Base-by-base conservation (phyloP, 352 stramenopile genomes). In the Blastocystis sp. region DNA sequence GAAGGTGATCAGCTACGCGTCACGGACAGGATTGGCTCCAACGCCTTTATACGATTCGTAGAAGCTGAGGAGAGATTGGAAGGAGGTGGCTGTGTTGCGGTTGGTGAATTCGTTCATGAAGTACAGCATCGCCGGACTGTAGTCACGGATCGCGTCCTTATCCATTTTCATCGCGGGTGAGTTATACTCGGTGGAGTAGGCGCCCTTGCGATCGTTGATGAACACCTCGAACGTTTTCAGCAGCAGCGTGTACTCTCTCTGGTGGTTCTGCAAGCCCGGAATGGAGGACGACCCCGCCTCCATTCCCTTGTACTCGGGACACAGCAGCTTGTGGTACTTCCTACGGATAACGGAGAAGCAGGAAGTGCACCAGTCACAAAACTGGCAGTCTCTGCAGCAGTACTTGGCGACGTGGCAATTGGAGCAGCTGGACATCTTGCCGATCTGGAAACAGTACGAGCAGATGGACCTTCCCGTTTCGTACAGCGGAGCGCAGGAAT, bases 321-420 rank as follows among this genome's bases (percentile, higher is more conserved):
- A 71, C 21, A 71, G 23, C 4, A 71, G 7, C 43, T 71, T 71
- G 64, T 71, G 64, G 48, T 71, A 19, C 48, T 40, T n/a, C 64
- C 64, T 71, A 14, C 5, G 4, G 23, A 40, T 71, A n/a, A 71
- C 48, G 4, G 19, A 19, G 4, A 5, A 19, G 5, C 64, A 2
- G 23, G 21, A 48, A 23, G 43, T 41, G 23, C 23, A 71, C 64
- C 64, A 71, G 23, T 71, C 64, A n/a, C 14, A 48, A n/a, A 19
- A n/a, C 17, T 71, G 64, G 48, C 64, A 71, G 23, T 71, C 64
- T 9, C 64, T 23, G 48, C 64, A 48, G 43, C 64, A 71, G 48
- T 71, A 71, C 64, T 71, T 71, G 19, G 34, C 40, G 21, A 38
- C 10, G 21, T 61, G 41, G 66, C 52, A 62, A 19, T 43, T 43